Conservation (phyloP, 2,329 filamentous ascomycete genomes). For the Aspergillus sp. region DNA sequence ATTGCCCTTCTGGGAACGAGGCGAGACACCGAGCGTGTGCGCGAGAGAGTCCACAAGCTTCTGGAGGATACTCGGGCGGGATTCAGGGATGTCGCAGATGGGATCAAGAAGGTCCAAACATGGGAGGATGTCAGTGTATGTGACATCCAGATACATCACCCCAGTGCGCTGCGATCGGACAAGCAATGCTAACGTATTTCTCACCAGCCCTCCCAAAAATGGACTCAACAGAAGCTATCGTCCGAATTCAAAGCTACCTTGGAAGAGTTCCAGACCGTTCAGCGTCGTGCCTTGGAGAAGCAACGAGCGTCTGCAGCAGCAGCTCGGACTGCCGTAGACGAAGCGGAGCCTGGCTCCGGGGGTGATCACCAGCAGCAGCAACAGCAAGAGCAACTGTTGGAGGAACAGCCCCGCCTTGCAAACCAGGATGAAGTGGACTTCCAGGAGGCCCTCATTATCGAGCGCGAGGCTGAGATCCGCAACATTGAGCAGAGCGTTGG, state of each 20-base stretch:
- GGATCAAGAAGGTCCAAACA: conserved; percentile 84
- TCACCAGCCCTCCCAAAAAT: conserved; percentile 83
- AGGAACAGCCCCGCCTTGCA: conserved; percentile 78
- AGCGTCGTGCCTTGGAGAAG: conserved; percentile 86
- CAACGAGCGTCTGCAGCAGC: conserved; percentile 83
- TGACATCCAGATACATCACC: conserved; percentile 3
- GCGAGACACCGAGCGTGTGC: conserved; percentile 85
- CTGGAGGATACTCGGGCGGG: conserved; percentile 82
- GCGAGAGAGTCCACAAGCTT: conserved; percentile 84
- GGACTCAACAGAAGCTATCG: conserved; percentile 91
- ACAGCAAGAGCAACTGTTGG: conserved; percentile 70
- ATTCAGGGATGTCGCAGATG: conserved; percentile 91
- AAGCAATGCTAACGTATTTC: conserved; percentile 15
- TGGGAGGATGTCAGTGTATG: conserved; percentile 82
- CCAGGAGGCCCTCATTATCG: conserved; percentile 91
- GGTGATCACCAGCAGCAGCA: conserved; percentile 53
- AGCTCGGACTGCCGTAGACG: conserved; percentile 76
- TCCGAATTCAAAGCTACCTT: conserved; percentile 89
- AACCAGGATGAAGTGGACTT: conserved; percentile 96
- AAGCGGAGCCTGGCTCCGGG: conserved; percentile 36
- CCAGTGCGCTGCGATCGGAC: neutral
- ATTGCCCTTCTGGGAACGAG: conserved; percentile 83
- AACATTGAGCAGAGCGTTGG: conserved; percentile 96
- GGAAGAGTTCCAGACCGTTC: conserved; percentile 88
- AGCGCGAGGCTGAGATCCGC: conserved; percentile 94